Evolutionary conservation across 2,329 filamentous ascomycete genomes (phyloP), one percentile per base, ranked within the genome.

Genomic region (Dactylellina drechsleri): DNA sequence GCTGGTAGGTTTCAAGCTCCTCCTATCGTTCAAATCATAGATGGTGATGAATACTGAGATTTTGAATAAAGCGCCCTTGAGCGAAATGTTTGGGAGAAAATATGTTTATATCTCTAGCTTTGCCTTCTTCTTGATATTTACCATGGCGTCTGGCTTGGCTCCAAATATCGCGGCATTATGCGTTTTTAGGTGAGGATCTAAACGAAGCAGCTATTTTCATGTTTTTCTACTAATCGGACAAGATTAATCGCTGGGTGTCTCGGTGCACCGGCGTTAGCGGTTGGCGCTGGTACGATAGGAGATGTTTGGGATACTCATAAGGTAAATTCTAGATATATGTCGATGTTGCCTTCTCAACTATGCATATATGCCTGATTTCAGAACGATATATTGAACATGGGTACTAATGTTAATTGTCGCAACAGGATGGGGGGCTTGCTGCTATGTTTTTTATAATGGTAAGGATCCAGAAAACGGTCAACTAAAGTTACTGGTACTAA

Each of bases 281-380:
- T 87, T 47, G 83, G 84, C 0, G 81, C 84, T 0, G 86, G 86
- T 0, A 83, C 85, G 1, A 80, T 88, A 36, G 81, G 83, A 2
- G 86, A 88, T 79, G 83, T 84, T 2, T 87, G 79, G 79, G 79
- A 76, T 60, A 75, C 71, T 16, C 64, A 67, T 36, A 75, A 75
- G 45, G 70, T 74, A 52, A 12, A 20, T 15, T 28, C 6, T 36
- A 8, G 6, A 10, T 36, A 36, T 36, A 36, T 5, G 10, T 36
- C 31, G 31, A 36, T 36, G 31, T 10, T 36, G 6, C 10, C 6
- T 2, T 36, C 10, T 36, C 43, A 47, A 47, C 43, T 5, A n/a
- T 16, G 43, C 16, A 6, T 47, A 23, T 5, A n/a, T 47, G 43
- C 16, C 43, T 47, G 16, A 5, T n/a, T 47, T 18, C 5, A 12